Evolutionary conservation across 2,329 filamentous ascomycete species (phyloP).

Genomic region (Epichloe coenophiala): DNA sequence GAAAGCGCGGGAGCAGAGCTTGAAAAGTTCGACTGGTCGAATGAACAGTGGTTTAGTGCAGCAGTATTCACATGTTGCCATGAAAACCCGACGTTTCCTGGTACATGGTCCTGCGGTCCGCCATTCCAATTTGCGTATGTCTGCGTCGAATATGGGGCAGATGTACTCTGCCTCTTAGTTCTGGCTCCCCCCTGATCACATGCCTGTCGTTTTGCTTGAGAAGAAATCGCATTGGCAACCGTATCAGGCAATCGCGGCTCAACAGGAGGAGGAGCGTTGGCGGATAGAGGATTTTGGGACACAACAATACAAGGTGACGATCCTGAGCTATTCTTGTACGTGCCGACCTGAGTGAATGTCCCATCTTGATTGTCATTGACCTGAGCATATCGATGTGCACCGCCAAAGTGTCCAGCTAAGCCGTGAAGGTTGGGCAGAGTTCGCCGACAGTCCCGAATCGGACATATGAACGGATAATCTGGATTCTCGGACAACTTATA

Average conservation of each 20-base stretch:
- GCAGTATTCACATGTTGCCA: too few species aligned
- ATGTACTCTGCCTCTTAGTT: neutral
- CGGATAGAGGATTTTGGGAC: conserved; percentile 13
- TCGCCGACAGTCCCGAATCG: conserved; percentile 22
- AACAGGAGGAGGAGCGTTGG: conserved; percentile 7
- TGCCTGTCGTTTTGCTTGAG: neutral
- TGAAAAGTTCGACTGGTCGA: neutral
- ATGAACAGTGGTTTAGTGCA: neutral
- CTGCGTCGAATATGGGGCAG: neutral
- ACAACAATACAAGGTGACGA: conserved; percentile 16
- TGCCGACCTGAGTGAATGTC: conserved; percentile 19
- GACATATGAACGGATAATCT: conserved; percentile 19
- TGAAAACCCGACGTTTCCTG: neutral
- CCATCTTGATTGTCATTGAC: conserved; percentile 30
- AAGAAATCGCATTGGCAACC: neutral
- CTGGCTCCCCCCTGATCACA: neutral
- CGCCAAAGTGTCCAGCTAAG: conserved; percentile 15
- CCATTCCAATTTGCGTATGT: neutral
- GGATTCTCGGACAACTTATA: conserved; percentile 16
- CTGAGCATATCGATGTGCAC: conserved; percentile 12
- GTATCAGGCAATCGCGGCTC: conserved; percentile 1
- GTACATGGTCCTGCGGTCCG: neutral
- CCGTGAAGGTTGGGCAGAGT: conserved; percentile 12
- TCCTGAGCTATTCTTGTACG: conserved; percentile 12
- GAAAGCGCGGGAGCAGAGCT: too few species aligned